phyloP scores from a whole-genome alignment of 306 rosid species.

The Trifolium dubium region DNA sequence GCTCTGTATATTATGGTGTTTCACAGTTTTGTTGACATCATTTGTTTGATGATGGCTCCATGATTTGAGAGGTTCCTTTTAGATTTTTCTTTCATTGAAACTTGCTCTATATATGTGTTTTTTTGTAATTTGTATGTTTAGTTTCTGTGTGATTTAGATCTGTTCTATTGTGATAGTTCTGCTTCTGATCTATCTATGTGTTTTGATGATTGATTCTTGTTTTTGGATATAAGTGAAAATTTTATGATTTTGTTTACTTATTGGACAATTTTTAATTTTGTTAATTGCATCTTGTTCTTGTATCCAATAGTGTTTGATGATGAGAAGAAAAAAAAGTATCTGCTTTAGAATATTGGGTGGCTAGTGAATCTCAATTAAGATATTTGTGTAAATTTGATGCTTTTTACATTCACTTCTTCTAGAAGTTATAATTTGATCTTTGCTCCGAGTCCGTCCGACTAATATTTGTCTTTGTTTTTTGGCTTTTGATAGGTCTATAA shows the following conservation, averaged over 20 bases:
- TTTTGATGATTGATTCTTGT: not conserved
- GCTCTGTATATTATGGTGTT: not conserved
- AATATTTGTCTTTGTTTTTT: slow-evolving; percentile 17
- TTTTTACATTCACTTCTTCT: slow-evolving; percentile 24
- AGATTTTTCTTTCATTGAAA: not conserved
- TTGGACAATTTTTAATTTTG: not conserved
- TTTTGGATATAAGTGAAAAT: not conserved
- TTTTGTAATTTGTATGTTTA: not conserved
- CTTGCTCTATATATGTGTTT: slow-evolving; percentile 6
- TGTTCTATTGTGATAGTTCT: slow-evolving; percentile 7
- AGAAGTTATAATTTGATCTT: slow-evolving; percentile 24
- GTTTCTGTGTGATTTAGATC: slow-evolving; percentile 35
- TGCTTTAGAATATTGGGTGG: slow-evolving; percentile 5
- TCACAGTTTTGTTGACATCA: not conserved
- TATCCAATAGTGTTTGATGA: slow-evolving; percentile 2
- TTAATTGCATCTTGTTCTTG: not conserved
- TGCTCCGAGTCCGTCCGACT: not conserved
- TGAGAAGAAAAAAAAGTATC: not conserved
- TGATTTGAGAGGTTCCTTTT: not conserved
- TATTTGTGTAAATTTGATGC: slow-evolving; percentile 28
- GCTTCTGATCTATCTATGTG: slow-evolving; percentile 22
- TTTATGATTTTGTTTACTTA: slow-evolving; percentile 12
- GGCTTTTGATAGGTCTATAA: slow-evolving; percentile 33
- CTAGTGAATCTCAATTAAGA: slow-evolving; percentile 30
- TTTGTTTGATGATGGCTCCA: slow-evolving; percentile 32